Base-by-base conservation (phyloP, 2,329 filamentous ascomycete species). In the Didymella pomorum region DNA sequence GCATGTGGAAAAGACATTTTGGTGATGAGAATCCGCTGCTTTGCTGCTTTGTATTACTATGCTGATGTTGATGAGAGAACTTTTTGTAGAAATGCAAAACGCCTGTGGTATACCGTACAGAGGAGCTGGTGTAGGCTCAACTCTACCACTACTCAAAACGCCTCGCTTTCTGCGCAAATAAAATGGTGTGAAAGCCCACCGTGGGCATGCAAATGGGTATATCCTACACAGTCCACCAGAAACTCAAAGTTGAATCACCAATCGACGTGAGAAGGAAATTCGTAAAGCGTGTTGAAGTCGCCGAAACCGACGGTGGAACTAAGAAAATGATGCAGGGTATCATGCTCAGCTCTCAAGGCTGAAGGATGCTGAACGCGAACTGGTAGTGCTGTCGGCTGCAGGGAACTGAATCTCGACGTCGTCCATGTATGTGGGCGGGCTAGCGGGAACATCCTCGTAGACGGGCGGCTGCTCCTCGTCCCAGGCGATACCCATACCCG, bases 401-500 rank as follows among this genome's bases (percentile, higher is more conserved):
- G 73, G 66, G 6, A 58, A 60, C 23, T 66, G 63, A 14, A 65
- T 60, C 23, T 71, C 69, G 61, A 64, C 71, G 16, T 75, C 71
- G 31, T 66, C 66, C 28, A 74, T 63, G 65, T 82, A 83, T 43
- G 78, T 78, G 9, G 94, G 94, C 47, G 94, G 94, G 69, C 89
- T 92, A 2, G 87, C 89, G 0, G 94, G 93, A 41, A 98, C 93
- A 73, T 98, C 92, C 77, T 95, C 90, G 79, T 99, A 99, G 66
- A 96, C 86, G 0, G 94, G 94, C 12, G 94, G 94, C 71, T 91
- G 88, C 81, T 99, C 94, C 78, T 97, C 94, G 68, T 98, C 94
- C 94, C 95, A 99, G 67, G 90, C 92, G 69, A 99, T 93, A 49
- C 94, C 93, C 74, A 97, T 85, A 18, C 94, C 94, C 20, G 86